Evolutionary conservation across 345 rosid species (phyloP).

Genomic region (Populus euphratica): DNA sequence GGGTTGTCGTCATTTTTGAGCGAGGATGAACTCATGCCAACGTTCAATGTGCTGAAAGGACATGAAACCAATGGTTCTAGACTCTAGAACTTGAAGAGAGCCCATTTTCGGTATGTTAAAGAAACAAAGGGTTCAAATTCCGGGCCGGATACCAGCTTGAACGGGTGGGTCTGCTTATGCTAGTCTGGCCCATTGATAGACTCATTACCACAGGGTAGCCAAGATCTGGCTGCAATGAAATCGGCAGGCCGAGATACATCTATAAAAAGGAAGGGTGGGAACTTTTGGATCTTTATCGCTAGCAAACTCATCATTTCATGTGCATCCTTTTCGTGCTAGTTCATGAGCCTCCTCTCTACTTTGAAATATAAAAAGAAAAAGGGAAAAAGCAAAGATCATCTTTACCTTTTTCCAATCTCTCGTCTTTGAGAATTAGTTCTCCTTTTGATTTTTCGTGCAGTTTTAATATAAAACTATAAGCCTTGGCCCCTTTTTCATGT

Average conservation of each 20-base stretch:
- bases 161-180: not conserved
- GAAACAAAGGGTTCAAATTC: not conserved
- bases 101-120: not conserved
- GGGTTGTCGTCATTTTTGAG: not conserved
- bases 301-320: conserved; percentile 12
- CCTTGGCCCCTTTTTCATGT: conserved; percentile 16
- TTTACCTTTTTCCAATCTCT: conserved; percentile 33
- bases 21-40: not conserved
- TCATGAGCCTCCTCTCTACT: conserved; percentile 23
- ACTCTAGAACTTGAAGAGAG: not conserved
- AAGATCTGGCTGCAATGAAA: conserved; percentile 21
- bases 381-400: conserved; percentile 25
- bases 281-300: conserved; percentile 21
- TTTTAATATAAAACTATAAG: conserved; percentile 13
- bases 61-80: not conserved
- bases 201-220: not conserved
- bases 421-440: conserved; percentile 34
- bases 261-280: conserved; percentile 2
- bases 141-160: not conserved
- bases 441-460: conserved; percentile 57
- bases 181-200: not conserved
- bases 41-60: not conserved
- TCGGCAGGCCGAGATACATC: conserved; percentile 28
- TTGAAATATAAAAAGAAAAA: conserved; percentile 9
- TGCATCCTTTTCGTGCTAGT: conserved; percentile 14